These are phyloP conservation scores for Solanum pimpinellifolium DNA, from an alignment of 257 asterid species.

Conservation along the genomic window DNA sequence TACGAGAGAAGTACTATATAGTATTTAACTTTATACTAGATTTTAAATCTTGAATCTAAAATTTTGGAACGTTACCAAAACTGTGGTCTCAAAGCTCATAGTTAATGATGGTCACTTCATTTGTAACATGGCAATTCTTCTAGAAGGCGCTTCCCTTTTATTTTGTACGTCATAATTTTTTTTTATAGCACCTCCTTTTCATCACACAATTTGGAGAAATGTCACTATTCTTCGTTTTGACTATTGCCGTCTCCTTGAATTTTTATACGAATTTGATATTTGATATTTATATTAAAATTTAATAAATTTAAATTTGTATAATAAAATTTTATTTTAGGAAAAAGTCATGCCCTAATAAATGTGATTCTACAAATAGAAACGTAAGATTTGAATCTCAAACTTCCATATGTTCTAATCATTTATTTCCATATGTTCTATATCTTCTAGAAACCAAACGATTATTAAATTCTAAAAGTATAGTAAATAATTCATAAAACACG, in stretches of 20 bases:
- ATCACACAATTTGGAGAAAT: slow-evolving; percentile 7
- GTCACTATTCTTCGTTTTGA: background rate
- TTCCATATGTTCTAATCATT: too few relatives aligned
- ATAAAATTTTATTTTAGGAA: accelerated
- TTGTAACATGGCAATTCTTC: slow-evolving; percentile 13
- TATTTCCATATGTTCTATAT: background rate
- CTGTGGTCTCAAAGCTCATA: background rate
- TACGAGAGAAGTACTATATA: too few relatives aligned
- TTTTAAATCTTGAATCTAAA: too few relatives aligned
- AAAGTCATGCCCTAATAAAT: background rate
- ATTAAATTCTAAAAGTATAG: background rate
- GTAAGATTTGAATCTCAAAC: background rate
- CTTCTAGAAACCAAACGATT: background rate
- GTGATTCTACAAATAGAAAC: background rate
- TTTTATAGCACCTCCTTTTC: slow-evolving; percentile 2
- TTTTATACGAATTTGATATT: background rate
- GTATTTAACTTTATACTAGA: too few relatives aligned
- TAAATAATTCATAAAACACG: background rate
- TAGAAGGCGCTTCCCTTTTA: slow-evolving; percentile 5
- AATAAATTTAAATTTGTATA: background rate
- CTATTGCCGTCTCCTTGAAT: background rate
- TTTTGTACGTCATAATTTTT: too few relatives aligned
- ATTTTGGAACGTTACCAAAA: background rate
- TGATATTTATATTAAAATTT: background rate
- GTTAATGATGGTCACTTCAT: background rate